These are phyloP conservation scores for Cercospora beticola DNA, from an alignment of 2,329 filamentous ascomycete genomes.

Conservation along the genomic window DNA sequence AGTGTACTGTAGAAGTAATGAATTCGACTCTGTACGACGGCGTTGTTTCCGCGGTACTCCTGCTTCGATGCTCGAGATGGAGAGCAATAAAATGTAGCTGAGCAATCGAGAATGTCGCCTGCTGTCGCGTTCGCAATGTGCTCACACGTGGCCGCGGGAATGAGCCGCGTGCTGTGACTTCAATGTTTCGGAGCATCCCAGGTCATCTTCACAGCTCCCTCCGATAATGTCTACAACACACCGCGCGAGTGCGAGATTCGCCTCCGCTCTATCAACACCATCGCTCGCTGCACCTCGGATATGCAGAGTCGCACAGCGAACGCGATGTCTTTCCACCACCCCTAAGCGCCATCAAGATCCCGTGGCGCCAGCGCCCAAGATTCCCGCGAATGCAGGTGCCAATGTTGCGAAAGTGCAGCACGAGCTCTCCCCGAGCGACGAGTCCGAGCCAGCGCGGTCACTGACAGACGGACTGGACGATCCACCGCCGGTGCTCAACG, in stretches of 20 bases:
- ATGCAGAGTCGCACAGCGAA: conserved; percentile 9
- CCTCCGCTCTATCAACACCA: conserved; percentile 20
- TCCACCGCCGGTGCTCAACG: conserved; percentile 49
- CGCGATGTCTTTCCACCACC: conserved; percentile 27
- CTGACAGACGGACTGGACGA: conserved; percentile 55
- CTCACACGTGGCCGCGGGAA: conserved; percentile 1
- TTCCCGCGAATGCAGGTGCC: conserved; percentile 18
- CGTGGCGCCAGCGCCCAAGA: conserved; percentile 15
- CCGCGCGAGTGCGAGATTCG: conserved; percentile 29
- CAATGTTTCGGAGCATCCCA: neutral
- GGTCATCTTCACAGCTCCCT: neutral
- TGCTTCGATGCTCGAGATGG: neutral
- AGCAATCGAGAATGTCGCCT: neutral
- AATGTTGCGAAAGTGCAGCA: conserved; percentile 20
- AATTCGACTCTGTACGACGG: neutral
- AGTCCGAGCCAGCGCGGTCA: conserved; percentile 37
- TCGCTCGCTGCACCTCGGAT: conserved; percentile 3
- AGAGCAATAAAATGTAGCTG: neutral
- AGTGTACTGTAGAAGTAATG: neutral
- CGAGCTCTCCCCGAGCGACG: conserved; percentile 27
- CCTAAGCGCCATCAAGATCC: conserved; percentile 26
- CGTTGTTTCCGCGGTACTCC: neutral
- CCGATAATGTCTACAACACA: conserved; percentile 27
- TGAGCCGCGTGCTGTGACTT: conserved; percentile 1
- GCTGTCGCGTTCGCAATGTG: neutral